Evolutionary conservation across 2,329 filamentous ascomycete genomes (phyloP).

Genomic region (Fusarium hostae): DNA sequence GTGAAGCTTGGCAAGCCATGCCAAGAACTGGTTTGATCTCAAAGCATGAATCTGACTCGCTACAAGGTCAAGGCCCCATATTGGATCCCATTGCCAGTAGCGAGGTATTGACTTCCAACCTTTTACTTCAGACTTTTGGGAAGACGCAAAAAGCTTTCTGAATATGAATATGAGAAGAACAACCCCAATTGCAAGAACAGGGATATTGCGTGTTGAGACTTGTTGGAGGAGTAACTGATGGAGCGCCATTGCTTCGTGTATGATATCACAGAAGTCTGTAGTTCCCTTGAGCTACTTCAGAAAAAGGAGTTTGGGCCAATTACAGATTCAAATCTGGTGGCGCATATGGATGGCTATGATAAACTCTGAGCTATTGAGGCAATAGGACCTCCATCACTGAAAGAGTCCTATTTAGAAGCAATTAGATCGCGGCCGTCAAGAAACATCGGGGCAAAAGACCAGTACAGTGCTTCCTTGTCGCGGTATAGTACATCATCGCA

Average conservation of each 20-base stretch:
- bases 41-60: neutral
- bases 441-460: neutral
- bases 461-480: neutral
- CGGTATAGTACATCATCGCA: rapidly evolving
- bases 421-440: too few species aligned
- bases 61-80: neutral
- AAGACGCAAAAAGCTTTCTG: neutral
- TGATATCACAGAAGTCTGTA: neutral
- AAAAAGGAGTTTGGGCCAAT: neutral
- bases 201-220: neutral
- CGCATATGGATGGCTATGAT: neutral
- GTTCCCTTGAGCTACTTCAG: neutral
- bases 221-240: neutral
- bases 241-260: neutral
- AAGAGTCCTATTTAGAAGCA: neutral
- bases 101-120: neutral
- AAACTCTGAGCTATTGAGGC: neutral
- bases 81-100: neutral
- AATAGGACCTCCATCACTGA: neutral
- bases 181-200: neutral
- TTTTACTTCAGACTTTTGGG: rapidly evolving
- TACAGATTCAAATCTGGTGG: neutral
- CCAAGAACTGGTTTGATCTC: neutral
- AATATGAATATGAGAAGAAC: neutral
- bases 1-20: neutral